phyloP scores from a whole-genome alignment of 2,329 filamentous ascomycete genomes.

The Monosporascus sp. region DNA sequence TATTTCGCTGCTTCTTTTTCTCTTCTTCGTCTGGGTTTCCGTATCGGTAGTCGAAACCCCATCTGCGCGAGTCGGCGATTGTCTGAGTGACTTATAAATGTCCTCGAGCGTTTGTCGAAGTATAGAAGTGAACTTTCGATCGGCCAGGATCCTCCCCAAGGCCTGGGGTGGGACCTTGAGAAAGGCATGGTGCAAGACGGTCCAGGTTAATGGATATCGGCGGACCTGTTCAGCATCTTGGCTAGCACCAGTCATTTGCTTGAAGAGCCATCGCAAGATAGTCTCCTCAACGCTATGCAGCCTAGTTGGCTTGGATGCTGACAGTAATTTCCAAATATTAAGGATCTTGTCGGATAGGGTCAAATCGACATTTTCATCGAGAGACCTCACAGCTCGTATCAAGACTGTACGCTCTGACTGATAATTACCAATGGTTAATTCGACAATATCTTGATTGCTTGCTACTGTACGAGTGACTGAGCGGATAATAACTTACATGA shows the following conservation, averaged over 20 bases:
- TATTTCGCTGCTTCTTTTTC: constrained; percentile 36
- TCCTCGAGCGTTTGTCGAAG: constrained; percentile 63
- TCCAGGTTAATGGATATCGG: constrained; percentile 55
- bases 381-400: constrained; percentile 47
- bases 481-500: constrained; percentile 7
- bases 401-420: constrained; percentile 33
- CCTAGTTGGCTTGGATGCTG: constrained; percentile 32
- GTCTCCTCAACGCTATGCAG: constrained; percentile 53
- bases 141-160: constrained; percentile 65
- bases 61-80: constrained; percentile 6
- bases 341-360: constrained; percentile 42
- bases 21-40: constrained; percentile 25
- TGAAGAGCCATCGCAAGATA: constrained; percentile 58
- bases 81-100: constrained; percentile 30
- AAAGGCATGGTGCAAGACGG: constrained; percentile 56
- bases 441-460: background rate
- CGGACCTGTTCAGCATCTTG: constrained; percentile 46
- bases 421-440: background rate
- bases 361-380: constrained; percentile 46
- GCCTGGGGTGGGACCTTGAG: constrained; percentile 63
- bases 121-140: constrained; percentile 62
- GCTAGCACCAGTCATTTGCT: constrained; percentile 49
- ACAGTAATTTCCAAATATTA: constrained; percentile 44
- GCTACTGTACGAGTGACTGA: background rate
- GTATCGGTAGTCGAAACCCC: constrained; percentile 13